Percentiles rank a stretch among this genome's conserved stretches.
These are phyloP conservation scores for Rhodomyrtus tomentosa DNA, from an alignment of 345 rosid species.

Conservation along the genomic window DNA sequence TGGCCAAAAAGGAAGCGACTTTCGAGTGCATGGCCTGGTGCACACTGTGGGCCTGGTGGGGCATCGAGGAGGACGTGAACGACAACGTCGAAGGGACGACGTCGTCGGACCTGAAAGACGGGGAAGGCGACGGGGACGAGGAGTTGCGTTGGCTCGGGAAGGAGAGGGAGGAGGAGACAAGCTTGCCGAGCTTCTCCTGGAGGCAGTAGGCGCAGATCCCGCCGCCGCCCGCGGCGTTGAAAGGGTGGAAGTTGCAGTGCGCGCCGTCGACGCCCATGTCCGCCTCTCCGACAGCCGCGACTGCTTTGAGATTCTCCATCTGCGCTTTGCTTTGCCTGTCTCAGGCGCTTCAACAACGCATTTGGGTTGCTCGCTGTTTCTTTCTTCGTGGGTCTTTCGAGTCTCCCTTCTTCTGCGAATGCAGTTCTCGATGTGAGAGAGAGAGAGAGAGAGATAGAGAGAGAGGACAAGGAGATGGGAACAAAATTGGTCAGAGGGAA, in stretches of 20 bases:
- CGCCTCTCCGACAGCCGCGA: constrained; percentile 25
- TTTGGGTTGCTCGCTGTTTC: background rate
- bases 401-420: background rate
- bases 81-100: constrained; percentile 23
- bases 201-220: constrained; percentile 98
- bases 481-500: background rate
- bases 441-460: background rate
- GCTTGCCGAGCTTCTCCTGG: constrained; percentile 94
- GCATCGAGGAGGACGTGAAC: background rate
- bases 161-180: constrained; percentile 79
- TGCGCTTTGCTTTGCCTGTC: background rate
- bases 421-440: background rate
- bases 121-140: constrained; percentile 24
- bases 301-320: background rate
- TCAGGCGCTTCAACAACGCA: background rate
- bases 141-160: constrained; percentile 38
- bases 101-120: constrained; percentile 51
- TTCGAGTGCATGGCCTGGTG: background rate
- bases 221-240: constrained; percentile 45
- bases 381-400: background rate
- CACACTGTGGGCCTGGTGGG: background rate
- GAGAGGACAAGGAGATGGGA: background rate
- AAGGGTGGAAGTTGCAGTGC: constrained; percentile 83
- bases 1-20: constrained; percentile 68
- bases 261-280: constrained; percentile 65